Percentiles rank a stretch among this genome's conserved stretches.
These are phyloP conservation scores for Elongisporangium prolatum DNA, from an alignment of 352 stramenopile genomes.

Conservation along the genomic window DNA sequence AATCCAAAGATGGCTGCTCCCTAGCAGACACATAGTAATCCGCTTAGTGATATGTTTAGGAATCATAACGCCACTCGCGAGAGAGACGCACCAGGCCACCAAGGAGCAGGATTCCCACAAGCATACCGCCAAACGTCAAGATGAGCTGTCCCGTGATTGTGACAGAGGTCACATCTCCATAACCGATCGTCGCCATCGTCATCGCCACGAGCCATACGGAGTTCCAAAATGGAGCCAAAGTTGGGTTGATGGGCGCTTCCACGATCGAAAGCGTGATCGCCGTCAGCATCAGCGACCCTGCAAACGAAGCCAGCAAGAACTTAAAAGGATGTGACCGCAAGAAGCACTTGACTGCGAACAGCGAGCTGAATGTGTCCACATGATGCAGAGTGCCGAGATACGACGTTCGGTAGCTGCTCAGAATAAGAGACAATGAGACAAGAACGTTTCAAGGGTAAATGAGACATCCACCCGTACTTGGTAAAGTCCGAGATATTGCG, in stretches of 20 bases:
- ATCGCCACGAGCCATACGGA: constrained; percentile 66
- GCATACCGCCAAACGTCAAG: constrained; percentile 61
- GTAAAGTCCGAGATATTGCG: constrained; percentile 74
- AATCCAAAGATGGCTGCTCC: constrained; percentile 64
- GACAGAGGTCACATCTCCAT: constrained; percentile 55
- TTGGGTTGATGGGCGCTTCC: constrained; percentile 57
- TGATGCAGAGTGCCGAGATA: constrained; percentile 71
- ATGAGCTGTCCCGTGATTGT: constrained; percentile 55
- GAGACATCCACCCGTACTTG: constrained; percentile 28
- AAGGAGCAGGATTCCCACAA: constrained; percentile 62
- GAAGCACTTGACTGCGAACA: constrained; percentile 84
- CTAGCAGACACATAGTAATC: constrained; percentile 13
- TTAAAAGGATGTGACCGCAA: constrained; percentile 63
- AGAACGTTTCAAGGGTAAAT: not conserved
- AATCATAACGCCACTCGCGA: not conserved
- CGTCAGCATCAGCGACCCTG: constrained; percentile 37
- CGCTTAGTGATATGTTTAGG: not conserved
- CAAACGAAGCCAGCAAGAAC: constrained; percentile 41
- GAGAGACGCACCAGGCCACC: constrained; percentile 49
- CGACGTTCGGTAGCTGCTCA: constrained; percentile 59
- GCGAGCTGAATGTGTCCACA: constrained; percentile 66
- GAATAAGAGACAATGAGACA: not conserved
- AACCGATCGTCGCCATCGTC: constrained; percentile 75
- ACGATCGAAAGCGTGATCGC: constrained; percentile 66
- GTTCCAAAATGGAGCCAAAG: constrained; percentile 52